Conservation (phyloP, 345 rosid species). For the Gossypium stocksii region DNA sequence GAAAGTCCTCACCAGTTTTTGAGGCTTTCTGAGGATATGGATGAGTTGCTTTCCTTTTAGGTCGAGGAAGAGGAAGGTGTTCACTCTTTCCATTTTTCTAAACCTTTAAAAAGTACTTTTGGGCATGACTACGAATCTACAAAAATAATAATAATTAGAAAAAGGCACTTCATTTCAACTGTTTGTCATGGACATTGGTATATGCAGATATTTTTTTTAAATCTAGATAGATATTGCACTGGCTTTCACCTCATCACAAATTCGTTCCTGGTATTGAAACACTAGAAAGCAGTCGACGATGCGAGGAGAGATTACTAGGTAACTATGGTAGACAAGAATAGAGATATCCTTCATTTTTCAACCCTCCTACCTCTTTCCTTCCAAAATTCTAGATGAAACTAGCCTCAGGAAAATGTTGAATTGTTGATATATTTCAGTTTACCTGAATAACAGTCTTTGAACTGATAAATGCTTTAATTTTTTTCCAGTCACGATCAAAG, state of each 20-base stretch:
- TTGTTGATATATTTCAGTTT: not conserved
- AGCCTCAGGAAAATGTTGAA: not conserved
- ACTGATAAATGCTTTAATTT: no score
- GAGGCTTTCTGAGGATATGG: slow-evolving; percentile 93
- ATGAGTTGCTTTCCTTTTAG: slow-evolving; percentile 89
- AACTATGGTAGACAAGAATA: not conserved
- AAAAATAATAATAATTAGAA: not conserved
- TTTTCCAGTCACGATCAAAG: not conserved
- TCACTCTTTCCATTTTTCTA: slow-evolving; percentile 79
- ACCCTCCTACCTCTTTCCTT: no score
- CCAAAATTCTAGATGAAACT: not conserved
- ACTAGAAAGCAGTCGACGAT: not conserved
- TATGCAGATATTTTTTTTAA: no score
- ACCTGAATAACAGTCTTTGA: no score
- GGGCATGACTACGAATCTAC: slow-evolving; percentile 90
- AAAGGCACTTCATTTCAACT: not conserved
- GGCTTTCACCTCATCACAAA: no score
- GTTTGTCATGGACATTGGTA: no score
- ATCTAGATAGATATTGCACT: no score
- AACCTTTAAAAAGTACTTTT: slow-evolving; percentile 82
- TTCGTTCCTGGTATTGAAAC: not conserved
- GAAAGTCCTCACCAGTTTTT: slow-evolving; percentile 43
- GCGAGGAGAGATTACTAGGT: not conserved
- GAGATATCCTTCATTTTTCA: no score
- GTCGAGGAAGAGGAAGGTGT: slow-evolving; percentile 92